Conservation (phyloP, 768 basidiomycete species). For the Gymnopilus junonius region DNA sequence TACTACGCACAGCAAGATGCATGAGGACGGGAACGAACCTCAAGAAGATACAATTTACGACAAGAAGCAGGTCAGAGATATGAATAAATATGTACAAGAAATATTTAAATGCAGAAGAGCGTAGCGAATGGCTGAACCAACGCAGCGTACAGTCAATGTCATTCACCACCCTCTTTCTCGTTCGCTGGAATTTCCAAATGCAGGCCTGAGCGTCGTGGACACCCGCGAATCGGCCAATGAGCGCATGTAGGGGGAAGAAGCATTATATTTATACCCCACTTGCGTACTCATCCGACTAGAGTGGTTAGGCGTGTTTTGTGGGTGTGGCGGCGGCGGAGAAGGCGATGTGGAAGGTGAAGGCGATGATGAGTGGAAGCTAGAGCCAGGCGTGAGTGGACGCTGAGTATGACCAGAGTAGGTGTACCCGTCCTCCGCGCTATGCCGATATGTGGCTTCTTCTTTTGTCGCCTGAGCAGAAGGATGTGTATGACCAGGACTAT, state of each 20-base stretch:
- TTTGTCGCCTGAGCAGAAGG: neutral
- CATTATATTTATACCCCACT: conserved; percentile 24
- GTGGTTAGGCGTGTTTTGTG: neutral
- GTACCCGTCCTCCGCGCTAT: neutral
- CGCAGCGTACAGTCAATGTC: neutral
- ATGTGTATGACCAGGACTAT: neutral
- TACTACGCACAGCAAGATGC: neutral
- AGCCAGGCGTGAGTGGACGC: conserved; percentile 18
- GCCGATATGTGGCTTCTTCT: neutral
- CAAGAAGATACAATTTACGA: neutral
- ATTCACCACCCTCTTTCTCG: neutral
- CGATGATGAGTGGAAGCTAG: conserved; percentile 19
- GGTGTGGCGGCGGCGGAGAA: conserved; percentile 6
- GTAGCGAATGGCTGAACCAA: neutral
- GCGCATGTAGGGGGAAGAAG: conserved; percentile 34
- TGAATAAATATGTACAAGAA: neutral
- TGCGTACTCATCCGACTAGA: neutral
- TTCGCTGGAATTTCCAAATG: conserved; percentile 21
- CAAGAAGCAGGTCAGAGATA: neutral
- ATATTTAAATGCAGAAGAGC: neutral
- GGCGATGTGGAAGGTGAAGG: conserved; percentile 16
- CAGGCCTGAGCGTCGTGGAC: conserved; percentile 40
- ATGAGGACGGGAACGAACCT: neutral
- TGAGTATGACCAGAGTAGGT: neutral
- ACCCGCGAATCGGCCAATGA: conserved; percentile 35